Evolutionary conservation across 225 moss, liverwort and hornwort genomes (phyloP).

Genomic region (Rhytidiadelphus loreus): DNA sequence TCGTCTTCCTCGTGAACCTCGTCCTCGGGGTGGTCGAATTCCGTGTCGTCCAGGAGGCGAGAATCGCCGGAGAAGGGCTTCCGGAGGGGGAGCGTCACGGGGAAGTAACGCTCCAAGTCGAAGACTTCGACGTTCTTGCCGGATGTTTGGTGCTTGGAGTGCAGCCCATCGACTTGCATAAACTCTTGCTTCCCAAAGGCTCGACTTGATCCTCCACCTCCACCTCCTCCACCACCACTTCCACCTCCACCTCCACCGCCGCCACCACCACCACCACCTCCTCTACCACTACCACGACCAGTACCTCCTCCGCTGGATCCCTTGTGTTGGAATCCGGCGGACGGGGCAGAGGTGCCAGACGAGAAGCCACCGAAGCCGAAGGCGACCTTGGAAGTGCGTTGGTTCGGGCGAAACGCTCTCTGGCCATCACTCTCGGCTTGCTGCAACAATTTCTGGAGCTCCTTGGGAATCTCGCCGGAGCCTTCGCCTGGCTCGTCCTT

Average conservation of each 20-base stretch:
- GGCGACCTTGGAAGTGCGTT: constrained; percentile 63
- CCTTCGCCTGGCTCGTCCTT: constrained; percentile 33
- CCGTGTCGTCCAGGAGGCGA: constrained; percentile 41
- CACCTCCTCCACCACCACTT: neutral
- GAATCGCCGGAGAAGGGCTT: constrained; percentile 38
- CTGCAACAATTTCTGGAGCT: constrained; percentile 65
- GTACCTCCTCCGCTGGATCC: neutral
- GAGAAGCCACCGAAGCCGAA: constrained; percentile 72
- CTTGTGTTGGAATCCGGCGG: constrained; percentile 24
- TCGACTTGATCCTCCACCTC: neutral
- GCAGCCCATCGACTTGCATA: constrained; percentile 1
- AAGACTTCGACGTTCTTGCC: constrained; percentile 27
- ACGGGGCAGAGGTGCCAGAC: constrained; percentile 21
- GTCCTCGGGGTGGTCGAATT: constrained; percentile 33
- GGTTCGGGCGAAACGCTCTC: constrained; percentile 20
- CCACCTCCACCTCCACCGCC: neutral
- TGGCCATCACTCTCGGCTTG: constrained; percentile 68
- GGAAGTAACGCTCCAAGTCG: constrained; percentile 57
- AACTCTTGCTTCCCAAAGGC: constrained; percentile 19
- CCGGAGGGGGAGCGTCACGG: constrained; percentile 63
- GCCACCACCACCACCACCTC: neutral
- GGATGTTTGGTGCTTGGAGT: neutral
- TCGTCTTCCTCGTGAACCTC: constrained; percentile 36
- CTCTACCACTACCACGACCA: neutral
- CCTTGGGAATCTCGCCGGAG: constrained; percentile 46